Base-by-base conservation (phyloP, 495 filamentous ascomycete genomes). In the Aspergillus sparsus region DNA sequence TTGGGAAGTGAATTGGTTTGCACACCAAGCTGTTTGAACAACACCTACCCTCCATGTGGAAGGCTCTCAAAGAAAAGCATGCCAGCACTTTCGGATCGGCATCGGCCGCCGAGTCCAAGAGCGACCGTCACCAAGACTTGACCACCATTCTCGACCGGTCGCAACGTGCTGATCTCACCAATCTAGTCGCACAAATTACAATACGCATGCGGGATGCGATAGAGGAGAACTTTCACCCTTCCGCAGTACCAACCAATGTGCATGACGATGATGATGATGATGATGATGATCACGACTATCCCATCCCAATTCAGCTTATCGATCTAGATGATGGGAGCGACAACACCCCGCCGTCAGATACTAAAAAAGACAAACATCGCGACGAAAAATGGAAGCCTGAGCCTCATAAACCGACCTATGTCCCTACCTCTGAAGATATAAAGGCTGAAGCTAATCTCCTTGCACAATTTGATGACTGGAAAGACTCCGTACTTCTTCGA, bases 381-480 rank as follows among this genome's bases (percentile, higher is more conserved):
- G 33, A 46, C 7, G 41, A 49, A 27, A 18, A 59, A 46, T 31
- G 36, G 16, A 47, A 47, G 16, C 44, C 51, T 13, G 21, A 7
- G 33, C 37, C 32, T 9, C 41, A 0, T 27, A 11, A 53, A 47
- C 31, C 47, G 6, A 50, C 53, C 27, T 55, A 68, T 16, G 68
- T 70, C 47, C 52, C 53, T 3, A 61, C 59, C 8, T 57, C 64
- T n/a, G 62, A 72, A 42, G 67, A 75, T 46, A 41, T 68, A 4
- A 70, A 74, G 36, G 68, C 68, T 10, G 77, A 80, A 53, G 66
- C 77, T 33, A 61, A 33, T 49, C 73, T 72, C 2, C 68, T 90
- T 36, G 67, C 76, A 1, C 80, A 79, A 65, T 88, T 87, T 64
- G 86, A 89, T 54, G 79, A 83, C 37, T 91, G 88, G 88, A 74